Evolutionary conservation across 306 rosid species (phyloP).

Genomic region (Prunus armeniaca): DNA sequence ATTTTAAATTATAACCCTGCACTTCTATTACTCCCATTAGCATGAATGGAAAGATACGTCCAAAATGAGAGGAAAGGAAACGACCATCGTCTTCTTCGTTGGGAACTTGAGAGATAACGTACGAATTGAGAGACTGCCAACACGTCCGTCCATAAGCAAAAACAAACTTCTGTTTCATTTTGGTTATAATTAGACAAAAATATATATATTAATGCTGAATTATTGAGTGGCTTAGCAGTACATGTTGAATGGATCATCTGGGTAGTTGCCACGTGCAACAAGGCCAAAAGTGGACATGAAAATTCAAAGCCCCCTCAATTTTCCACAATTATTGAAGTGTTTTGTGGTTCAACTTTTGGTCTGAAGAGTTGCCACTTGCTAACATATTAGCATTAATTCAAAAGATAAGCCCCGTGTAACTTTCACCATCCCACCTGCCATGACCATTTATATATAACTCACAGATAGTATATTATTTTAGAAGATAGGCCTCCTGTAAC

Average conservation of each 20-base stretch:
- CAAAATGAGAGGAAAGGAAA: too few relatives aligned
- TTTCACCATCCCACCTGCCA: conserved; percentile 6
- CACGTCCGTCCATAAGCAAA: neutral
- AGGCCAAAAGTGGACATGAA: neutral
- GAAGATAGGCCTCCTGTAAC: conserved; percentile 16
- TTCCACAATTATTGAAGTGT: neutral
- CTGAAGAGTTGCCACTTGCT: conserved; percentile 2
- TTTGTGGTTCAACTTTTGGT: neutral
- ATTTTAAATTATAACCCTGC: too few relatives aligned
- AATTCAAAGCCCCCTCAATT: neutral
- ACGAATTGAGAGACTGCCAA: neutral
- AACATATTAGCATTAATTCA: neutral
- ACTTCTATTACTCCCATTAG: neutral
- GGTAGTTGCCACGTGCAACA: neutral
- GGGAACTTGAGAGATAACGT: neutral
- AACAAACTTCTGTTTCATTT: neutral
- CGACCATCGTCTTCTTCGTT: neutral
- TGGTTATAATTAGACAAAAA: neutral
- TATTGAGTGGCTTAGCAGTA: neutral
- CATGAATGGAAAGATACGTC: neutral
- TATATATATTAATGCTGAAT: neutral
- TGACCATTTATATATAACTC: neutral
- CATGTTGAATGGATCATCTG: neutral
- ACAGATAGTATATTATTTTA: neutral
- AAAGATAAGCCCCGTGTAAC: conserved; percentile 18